These are phyloP conservation scores for Talaromyces rugulosus DNA, from an alignment of 2,329 filamentous ascomycete genomes.

Conservation along the genomic window DNA sequence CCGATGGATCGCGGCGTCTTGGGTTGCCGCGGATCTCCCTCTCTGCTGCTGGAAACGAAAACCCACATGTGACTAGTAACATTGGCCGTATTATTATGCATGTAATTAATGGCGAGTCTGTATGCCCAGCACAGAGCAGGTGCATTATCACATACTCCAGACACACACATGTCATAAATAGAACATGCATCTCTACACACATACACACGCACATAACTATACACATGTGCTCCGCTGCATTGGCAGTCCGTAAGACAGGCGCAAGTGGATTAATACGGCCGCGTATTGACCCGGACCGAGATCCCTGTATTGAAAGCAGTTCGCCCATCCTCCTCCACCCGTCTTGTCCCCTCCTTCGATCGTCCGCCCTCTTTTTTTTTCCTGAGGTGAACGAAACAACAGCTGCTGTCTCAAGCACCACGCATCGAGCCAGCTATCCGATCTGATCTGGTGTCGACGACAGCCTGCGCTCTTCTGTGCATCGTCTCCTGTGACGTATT, in stretches of 20 bases:
- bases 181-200: too few relatives aligned
- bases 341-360: constrained; percentile 6
- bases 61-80: neutral
- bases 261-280: neutral
- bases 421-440: neutral
- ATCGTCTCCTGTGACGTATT: neutral
- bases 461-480: neutral
- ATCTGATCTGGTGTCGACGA: neutral
- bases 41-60: neutral
- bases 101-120: neutral
- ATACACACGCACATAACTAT: too few relatives aligned
- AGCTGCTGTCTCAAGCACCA: neutral
- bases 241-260: neutral
- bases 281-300: constrained; percentile 8
- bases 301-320: constrained; percentile 11
- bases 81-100: neutral
- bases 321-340: constrained; percentile 6
- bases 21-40: neutral
- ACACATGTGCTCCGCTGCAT: too few relatives aligned
- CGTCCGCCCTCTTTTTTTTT: constrained; percentile 6
- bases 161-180: too few relatives aligned
- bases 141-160: too few relatives aligned
- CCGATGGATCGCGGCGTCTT: neutral
- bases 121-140: too few relatives aligned
- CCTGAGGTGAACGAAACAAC: neutral